Conservation (phyloP, 2,329 filamentous ascomycete species). For the Trichoderma arundinaceum region DNA sequence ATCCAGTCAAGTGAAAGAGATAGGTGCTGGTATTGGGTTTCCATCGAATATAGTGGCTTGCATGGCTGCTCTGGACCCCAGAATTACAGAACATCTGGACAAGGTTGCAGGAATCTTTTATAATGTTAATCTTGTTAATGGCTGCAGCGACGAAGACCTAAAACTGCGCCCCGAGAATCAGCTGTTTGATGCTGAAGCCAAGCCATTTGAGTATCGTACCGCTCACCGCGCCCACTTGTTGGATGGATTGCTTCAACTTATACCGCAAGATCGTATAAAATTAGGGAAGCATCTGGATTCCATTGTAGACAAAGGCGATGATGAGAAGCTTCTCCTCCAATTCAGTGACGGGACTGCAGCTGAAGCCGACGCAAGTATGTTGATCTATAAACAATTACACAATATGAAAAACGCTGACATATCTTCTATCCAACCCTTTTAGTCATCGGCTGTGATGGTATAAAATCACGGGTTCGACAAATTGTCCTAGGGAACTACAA, state of each 20-base stretch:
- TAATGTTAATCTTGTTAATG: not conserved
- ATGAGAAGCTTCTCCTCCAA: conserved; percentile 40
- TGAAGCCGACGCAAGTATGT: conserved; percentile 37
- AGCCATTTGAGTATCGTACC: not conserved
- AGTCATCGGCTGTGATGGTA: conserved; percentile 32
- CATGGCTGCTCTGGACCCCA: not conserved
- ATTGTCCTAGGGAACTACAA: conserved; percentile 8
- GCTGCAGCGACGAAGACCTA: conserved; percentile 7
- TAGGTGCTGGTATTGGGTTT: conserved; percentile 59
- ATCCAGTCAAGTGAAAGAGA: conserved; percentile 49
- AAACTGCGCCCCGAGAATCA: conserved; percentile 2
- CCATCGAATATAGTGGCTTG: conserved; percentile 48
- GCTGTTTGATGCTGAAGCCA: not conserved
- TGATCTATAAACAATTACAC: not conserved
- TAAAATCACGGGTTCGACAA: conserved; percentile 25
- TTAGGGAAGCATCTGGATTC: conserved; percentile 47
- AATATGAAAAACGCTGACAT: not conserved
- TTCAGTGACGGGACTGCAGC: conserved; percentile 50
- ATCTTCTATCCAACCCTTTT: not conserved
- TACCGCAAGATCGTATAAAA: conserved; percentile 43
- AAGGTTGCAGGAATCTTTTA: not conserved
- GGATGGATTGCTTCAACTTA: conserved; percentile 47
- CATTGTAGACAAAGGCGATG: conserved; percentile 37
- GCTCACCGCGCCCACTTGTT: conserved; percentile 42
- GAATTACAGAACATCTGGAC: not conserved